Base-by-base conservation (phyloP, 208 protist genomes). In the Leishmania arabica region DNA sequence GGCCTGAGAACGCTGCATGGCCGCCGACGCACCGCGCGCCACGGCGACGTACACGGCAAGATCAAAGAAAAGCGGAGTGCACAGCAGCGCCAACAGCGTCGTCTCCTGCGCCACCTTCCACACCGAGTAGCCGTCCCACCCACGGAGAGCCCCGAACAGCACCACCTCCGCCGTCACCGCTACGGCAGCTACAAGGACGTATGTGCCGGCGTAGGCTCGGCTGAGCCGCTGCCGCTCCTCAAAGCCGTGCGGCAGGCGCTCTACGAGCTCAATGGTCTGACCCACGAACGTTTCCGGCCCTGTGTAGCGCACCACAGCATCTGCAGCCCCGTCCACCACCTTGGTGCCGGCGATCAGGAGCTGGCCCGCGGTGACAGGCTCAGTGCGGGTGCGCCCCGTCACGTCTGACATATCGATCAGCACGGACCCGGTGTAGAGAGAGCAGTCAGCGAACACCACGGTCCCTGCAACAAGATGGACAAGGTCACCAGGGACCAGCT, bases 351-450 rank as follows among this genome's bases (percentile, higher is more conserved):
- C 95, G 75, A 93, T 96, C 45, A 91, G 86, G 78, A 93, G 82
- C 37, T 97, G 91, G 13, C 89, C 96, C 19, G 76, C n/a, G 45
- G 80, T 86, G 75, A 91, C 95, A 27, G 77, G 85, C 1, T 97
- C 94, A 11, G 97, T 92, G 0, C 98, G 84, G 0, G 96, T 99
- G 77, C 99, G 96, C 42, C 97, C 98, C 11, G 97, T 99, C 7
- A 99, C 82, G 11, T 92, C 87, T 0, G 93, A 88, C 84, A 77
- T 34, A 68, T 99, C 97, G 13, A 98, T 83, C 45, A 96, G 92
- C 19, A 98, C 69, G 4, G 83, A 77, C 24, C 86, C 92, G 47
- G 76, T 85, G 77, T 88, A 89, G 47, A 95, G 88, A 3, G 77
- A 92, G 83, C 91, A 95, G 87, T 99, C 97, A 0, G 97, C 97